Evolutionary conservation across 257 asterid genomes (phyloP), one percentile per base, ranked within the genome.

Genomic region (Cinchona pubescens): DNA sequence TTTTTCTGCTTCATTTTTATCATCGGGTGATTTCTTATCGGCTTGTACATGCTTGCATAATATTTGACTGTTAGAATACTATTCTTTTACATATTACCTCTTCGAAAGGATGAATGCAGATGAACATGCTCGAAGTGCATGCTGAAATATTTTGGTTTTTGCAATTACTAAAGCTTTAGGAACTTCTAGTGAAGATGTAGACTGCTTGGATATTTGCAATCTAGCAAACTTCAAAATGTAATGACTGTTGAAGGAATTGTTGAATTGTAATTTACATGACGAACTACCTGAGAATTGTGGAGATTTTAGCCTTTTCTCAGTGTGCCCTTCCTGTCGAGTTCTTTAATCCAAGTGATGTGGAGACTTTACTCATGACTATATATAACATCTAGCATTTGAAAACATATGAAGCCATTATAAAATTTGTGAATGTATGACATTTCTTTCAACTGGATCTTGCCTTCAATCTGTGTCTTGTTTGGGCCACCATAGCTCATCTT

Each of bases 1-100:
- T 69, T 58, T 3, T 76, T 42, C 69, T 21, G 58, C 25, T 40
- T 68, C 69, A 58, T 42, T 67, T 59, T 67, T 32, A 35, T 37
- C 32, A 0, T 12, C 48, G 18, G 45, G 45, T 15, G 7, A 27
- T 16, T 18, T 32, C 69, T 63, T 13, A 64, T 11, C 48, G 9
- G 5, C 10, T 51, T 51, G 46, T 32, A 19, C 30, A 13, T 53
- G 3, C 27, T 27, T 51, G 40, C 48, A 15, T 34, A 32, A 14
- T 60, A 4, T 38, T 30, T 43, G 46, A 18, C 13, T 0, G n/a
- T 34, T 14, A 40, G 55, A 30, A 10, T 13, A 16, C 40, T 18
- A 1, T 30, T 13, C 23, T 4, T 40, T 53, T 7, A 3, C 21
- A 2, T 14, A 21, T 32, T 15, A 15, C 29, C 6, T 40, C 19